These are phyloP conservation scores for Alternaria sp. DNA, from an alignment of 2,329 filamentous ascomycete species.

Conservation along the genomic window DNA sequence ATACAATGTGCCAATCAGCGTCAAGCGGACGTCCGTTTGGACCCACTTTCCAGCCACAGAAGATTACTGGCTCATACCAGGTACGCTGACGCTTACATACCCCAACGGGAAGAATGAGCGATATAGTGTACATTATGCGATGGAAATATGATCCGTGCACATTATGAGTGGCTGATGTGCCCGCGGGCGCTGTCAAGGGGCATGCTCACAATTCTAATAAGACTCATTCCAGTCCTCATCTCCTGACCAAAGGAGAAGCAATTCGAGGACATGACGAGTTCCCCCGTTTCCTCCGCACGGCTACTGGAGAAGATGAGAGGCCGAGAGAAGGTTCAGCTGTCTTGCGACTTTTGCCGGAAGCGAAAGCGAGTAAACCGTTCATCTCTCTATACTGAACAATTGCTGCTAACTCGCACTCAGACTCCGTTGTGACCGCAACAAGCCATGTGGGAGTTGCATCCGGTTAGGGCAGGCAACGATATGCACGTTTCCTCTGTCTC, in stretches of 20 bases:
- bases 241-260: background rate
- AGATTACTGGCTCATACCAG: background rate
- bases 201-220: too few relatives aligned
- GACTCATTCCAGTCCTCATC: background rate
- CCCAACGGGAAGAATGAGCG: background rate
- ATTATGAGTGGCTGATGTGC: background rate
- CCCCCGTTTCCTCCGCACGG: background rate
- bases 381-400: background rate
- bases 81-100: background rate
- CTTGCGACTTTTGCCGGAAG: slow-evolving; percentile 1
- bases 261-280: background rate
- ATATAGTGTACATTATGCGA: background rate
- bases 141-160: background rate
- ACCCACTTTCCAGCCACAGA: background rate
- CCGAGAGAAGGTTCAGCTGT: background rate
- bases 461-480: background rate
- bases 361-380: background rate
- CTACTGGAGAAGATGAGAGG: slow-evolving; percentile 3
- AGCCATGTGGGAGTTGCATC: slow-evolving; percentile 1
- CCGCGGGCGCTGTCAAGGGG: too few relatives aligned
- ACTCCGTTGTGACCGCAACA: background rate
- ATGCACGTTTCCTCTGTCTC: background rate
- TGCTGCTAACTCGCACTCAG: background rate
- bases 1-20: background rate
- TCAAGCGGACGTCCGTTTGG: slow-evolving; percentile 4